A percentile compares a stretch with the other conserved stretches of the same genome.
Evolutionary conservation across 1,139 yeast species (phyloP).

Genomic region (Eremothecium cymbalariae): DNA sequence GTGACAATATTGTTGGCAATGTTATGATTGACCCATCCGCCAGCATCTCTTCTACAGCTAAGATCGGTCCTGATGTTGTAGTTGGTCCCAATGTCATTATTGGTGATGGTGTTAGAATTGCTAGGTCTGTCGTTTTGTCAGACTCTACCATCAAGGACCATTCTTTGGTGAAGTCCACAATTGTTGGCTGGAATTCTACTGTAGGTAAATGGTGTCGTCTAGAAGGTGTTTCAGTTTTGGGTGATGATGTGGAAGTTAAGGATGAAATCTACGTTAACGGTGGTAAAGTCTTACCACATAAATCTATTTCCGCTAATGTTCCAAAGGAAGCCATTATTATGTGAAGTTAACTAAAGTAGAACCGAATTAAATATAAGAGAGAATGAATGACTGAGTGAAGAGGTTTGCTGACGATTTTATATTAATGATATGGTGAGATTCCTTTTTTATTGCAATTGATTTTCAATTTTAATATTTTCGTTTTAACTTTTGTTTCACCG

Average conservation of each 20-base stretch:
- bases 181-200: constrained; percentile 98
- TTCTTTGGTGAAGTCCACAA: constrained; percentile 95
- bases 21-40: constrained; percentile 94
- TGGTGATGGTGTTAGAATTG: constrained; percentile 98
- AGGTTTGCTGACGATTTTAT: constrained; percentile 2
- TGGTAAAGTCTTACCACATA: constrained; percentile 98
- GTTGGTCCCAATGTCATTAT: constrained; percentile 94
- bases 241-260: constrained; percentile 97
- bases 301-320: constrained; percentile 90
- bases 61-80: constrained; percentile 97
- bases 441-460: too few relatives aligned
- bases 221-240: constrained; percentile 95
- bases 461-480: too few relatives aligned
- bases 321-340: constrained; percentile 97
- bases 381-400: too few relatives aligned
- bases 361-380: constrained; percentile 4
- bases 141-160: constrained; percentile 93
- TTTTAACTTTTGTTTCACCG: too few relatives aligned
- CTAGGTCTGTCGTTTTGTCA: constrained; percentile 86
- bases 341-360: too few relatives aligned
- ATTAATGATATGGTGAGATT: constrained; percentile 2
- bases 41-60: constrained; percentile 83
- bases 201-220: constrained; percentile 99
- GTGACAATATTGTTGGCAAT: constrained; percentile 79
- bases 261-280: constrained; percentile 98